A percentile compares a stretch with the other conserved stretches of the same genome.
phyloP scores from a whole-genome alignment of 768 basidiomycete genomes.

The Phanerochaete carnosa region DNA sequence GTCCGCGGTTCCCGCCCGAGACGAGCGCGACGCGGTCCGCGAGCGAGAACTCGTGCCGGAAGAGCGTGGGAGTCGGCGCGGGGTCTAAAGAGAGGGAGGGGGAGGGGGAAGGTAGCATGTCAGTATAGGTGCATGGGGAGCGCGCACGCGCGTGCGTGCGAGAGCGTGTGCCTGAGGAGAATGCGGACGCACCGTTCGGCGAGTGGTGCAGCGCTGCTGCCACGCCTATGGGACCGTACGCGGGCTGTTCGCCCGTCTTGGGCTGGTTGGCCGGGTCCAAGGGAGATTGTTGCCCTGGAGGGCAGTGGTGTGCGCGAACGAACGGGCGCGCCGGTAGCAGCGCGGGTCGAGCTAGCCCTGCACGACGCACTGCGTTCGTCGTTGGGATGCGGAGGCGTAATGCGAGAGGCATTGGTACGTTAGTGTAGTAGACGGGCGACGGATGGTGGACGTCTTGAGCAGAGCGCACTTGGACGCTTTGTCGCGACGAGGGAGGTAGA shows the following conservation, averaged over 20 bases:
- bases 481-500: not conserved
- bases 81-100: not conserved
- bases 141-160: not conserved
- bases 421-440: not conserved
- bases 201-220: conserved; percentile 47
- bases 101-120: too few species aligned
- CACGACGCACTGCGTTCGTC: not conserved
- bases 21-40: conserved; percentile 35
- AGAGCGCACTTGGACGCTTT: not conserved
- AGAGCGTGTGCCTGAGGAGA: not conserved
- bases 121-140: not conserved
- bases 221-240: conserved; percentile 61
- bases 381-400: not conserved
- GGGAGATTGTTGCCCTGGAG: conserved; percentile 7
- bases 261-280: conserved; percentile 18
- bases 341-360: not conserved
- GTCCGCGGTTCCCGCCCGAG: conserved; percentile 42
- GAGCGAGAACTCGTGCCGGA: conserved; percentile 27
- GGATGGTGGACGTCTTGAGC: not conserved
- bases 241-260: conserved; percentile 39
- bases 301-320: conserved; percentile 12
- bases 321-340: not conserved
- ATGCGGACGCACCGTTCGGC: conserved; percentile 24
- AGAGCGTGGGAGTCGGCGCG: conserved; percentile 22
- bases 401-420: not conserved